phyloP scores from a whole-genome alignment of 78 protist species.

The Isochrysis galbana region DNA sequence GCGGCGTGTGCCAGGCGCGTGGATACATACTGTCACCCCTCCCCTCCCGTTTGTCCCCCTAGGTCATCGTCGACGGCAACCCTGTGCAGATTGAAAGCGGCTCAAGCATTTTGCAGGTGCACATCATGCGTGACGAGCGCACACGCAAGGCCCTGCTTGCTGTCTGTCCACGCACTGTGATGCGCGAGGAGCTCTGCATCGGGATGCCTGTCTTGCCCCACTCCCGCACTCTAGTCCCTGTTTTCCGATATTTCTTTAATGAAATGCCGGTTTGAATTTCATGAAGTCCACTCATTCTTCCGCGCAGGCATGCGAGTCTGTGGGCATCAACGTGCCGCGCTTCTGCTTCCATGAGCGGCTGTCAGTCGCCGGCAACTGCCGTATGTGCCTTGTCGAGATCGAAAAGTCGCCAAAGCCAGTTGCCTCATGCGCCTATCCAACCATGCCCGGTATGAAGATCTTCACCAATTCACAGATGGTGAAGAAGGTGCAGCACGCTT shows the following conservation, averaged over 20 bases:
- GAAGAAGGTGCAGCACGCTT: no score
- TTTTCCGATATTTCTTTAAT: no score
- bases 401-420: slow-evolving; percentile 74
- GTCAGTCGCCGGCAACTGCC: slow-evolving; percentile 87
- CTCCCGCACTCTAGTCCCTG: no score
- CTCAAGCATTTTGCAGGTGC: slow-evolving; percentile 49
- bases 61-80: slow-evolving; percentile 28
- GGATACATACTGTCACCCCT: background rate
- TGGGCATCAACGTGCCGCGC: slow-evolving; percentile 78
- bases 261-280: no score
- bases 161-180: no score
- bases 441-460: slow-evolving; percentile 71
- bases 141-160: no score
- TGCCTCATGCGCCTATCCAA: slow-evolving; percentile 83
- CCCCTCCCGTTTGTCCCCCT: background rate
- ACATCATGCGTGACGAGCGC: no score
- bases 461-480: slow-evolving; percentile 61
- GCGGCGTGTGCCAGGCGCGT: background rate
- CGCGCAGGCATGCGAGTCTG: slow-evolving; percentile 66
- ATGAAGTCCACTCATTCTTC: no score
- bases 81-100: slow-evolving; percentile 38
- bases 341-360: slow-evolving; percentile 85
- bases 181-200: no score
- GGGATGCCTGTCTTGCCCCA: no score
- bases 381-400: slow-evolving; percentile 89